Conservation (phyloP, 2,329 filamentous ascomycete genomes). For the Epichloe gansuensis region DNA sequence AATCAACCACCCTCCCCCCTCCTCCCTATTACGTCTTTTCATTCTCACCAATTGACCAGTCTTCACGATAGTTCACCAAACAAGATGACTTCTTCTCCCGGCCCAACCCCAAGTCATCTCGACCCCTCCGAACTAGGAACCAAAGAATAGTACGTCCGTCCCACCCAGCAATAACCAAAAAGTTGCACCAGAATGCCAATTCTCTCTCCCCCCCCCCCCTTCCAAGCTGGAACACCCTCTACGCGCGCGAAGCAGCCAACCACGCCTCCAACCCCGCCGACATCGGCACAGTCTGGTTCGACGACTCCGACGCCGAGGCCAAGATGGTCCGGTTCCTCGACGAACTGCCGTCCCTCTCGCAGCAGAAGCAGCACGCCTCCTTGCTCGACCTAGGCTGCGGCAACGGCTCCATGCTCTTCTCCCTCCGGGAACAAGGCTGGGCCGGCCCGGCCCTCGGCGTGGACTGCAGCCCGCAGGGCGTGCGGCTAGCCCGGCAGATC, state of each 20-base stretch:
- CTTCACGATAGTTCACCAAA: neutral
- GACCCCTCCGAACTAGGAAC: slow-evolving; percentile 72
- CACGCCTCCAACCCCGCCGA: slow-evolving; percentile 59
- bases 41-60: neutral
- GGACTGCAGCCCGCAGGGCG: slow-evolving; percentile 69
- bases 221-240: slow-evolving; percentile 61
- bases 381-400: slow-evolving; percentile 87
- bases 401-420: slow-evolving; percentile 83
- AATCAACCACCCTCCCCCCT: too few species aligned
- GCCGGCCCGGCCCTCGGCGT: slow-evolving; percentile 64
- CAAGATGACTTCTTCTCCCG: neutral
- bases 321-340: slow-evolving; percentile 47
- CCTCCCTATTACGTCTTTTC: too few species aligned
- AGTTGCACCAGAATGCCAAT: neutral
- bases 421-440: slow-evolving; percentile 55
- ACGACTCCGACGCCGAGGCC: slow-evolving; percentile 76
- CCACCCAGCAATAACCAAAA: slow-evolving; percentile 6
- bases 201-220: neutral
- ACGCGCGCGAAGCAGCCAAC: slow-evolving; percentile 58
- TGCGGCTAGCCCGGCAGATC: slow-evolving; percentile 60
- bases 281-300: slow-evolving; percentile 91
- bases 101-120: slow-evolving; percentile 34
- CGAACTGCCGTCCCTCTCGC: slow-evolving; percentile 4
- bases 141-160: slow-evolving; percentile 64
- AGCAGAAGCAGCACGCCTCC: slow-evolving; percentile 26